These are phyloP conservation scores for Bruguiera gymnorhiza DNA, from an alignment of 345 rosid species.

Conservation along the genomic window DNA sequence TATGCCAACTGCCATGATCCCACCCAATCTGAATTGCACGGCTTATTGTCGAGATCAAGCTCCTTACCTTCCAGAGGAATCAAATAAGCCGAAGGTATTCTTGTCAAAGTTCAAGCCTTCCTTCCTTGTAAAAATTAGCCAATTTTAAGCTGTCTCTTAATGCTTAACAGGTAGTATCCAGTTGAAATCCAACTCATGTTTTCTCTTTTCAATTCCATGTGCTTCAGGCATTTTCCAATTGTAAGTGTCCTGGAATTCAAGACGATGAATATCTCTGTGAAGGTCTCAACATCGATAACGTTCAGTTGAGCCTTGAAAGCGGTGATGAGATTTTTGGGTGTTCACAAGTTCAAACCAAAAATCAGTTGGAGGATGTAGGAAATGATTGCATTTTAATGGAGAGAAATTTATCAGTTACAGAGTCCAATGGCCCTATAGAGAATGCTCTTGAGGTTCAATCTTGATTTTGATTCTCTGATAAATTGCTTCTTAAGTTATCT, in stretches of 20 bases:
- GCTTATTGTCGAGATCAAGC: slow-evolving; percentile 40
- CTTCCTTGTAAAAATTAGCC: no score
- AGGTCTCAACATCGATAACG: slow-evolving; percentile 48
- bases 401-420: slow-evolving; percentile 40
- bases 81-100: slow-evolving; percentile 35
- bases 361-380: slow-evolving; percentile 35
- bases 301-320: slow-evolving; percentile 42
- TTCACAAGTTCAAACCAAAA: slow-evolving; percentile 33
- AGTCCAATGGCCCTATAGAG: slow-evolving; percentile 42
- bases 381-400: slow-evolving; percentile 35
- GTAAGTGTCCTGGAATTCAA: slow-evolving; percentile 39
- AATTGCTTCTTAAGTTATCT: background rate
- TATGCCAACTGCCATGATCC: slow-evolving; percentile 19
- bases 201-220: slow-evolving; percentile 3
- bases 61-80: slow-evolving; percentile 27
- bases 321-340: slow-evolving; percentile 48
- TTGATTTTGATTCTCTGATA: background rate
- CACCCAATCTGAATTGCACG: slow-evolving; percentile 31
- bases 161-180: background rate
- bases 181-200: background rate
- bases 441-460: slow-evolving; percentile 46
- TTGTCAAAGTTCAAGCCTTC: background rate
- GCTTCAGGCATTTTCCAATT: slow-evolving; percentile 31
- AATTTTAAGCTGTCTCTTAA: background rate
- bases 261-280: slow-evolving; percentile 55